phyloP scores from a whole-genome alignment of 805 yeast species.

The Metschnikowia reukaufii region DNA sequence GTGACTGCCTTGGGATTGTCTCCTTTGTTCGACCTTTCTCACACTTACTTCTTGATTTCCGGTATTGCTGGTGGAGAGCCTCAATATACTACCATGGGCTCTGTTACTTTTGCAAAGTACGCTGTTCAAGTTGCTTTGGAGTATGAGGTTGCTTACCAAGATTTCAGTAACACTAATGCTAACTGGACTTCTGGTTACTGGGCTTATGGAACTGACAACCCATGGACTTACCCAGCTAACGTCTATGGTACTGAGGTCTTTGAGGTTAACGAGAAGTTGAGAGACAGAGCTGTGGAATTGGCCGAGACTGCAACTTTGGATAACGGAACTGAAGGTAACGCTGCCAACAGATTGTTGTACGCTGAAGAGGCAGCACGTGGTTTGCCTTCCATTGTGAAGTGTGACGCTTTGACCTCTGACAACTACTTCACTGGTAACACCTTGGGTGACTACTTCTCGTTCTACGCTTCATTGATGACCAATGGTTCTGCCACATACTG shows the following conservation, averaged over 20 bases:
- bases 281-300: constrained; percentile 56
- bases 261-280: constrained; percentile 57
- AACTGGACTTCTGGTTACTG: constrained; percentile 65
- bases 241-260: constrained; percentile 67
- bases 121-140: constrained; percentile 63
- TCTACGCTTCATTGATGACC: constrained; percentile 49
- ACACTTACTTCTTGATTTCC: constrained; percentile 61
- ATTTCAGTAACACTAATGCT: constrained; percentile 27
- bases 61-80: constrained; percentile 72
- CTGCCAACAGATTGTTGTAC: constrained; percentile 48
- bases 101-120: constrained; percentile 58
- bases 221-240: constrained; percentile 50
- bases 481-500: constrained; percentile 62
- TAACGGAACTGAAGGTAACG: constrained; percentile 47
- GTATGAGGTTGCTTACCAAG: constrained; percentile 53
- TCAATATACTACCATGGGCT: constrained; percentile 52
- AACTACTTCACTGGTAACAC: constrained; percentile 56
- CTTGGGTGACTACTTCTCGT: constrained; percentile 50
- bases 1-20: constrained; percentile 53
- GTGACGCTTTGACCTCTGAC: constrained; percentile 64
- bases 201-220: constrained; percentile 51
- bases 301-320: constrained; percentile 46
- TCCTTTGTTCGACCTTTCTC: constrained; percentile 55
- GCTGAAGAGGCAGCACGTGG: constrained; percentile 50
- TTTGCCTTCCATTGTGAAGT: constrained; percentile 47